phyloP scores from a whole-genome alignment of 805 yeast species.

The Starmerella khaoyaiensis region DNA sequence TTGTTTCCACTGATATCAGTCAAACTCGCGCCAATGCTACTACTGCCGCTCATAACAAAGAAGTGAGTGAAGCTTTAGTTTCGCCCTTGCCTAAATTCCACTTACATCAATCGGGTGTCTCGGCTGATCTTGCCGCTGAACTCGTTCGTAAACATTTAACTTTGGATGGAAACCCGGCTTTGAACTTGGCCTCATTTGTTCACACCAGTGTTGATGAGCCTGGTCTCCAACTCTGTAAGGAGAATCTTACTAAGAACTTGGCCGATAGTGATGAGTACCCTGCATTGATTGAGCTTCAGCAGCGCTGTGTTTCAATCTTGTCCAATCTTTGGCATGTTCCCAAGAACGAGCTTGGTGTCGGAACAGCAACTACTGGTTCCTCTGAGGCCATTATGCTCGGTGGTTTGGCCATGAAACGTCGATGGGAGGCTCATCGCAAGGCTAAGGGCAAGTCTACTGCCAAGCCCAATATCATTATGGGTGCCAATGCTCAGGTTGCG shows the following conservation, averaged over 20 bases:
- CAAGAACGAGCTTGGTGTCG: conserved; percentile 40
- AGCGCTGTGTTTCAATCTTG: conserved; percentile 69
- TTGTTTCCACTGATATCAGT: background rate
- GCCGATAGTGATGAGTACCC: conserved; percentile 95
- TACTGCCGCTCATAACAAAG: background rate
- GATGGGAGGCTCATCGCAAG: conserved; percentile 61
- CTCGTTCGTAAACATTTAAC: conserved; percentile 60
- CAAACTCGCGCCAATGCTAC: background rate
- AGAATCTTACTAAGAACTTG: conserved; percentile 71
- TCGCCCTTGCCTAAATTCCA: conserved; percentile 39
- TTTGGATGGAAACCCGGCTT: conserved; percentile 70
- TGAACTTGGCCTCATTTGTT: conserved; percentile 82
- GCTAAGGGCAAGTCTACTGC: conserved; percentile 45
- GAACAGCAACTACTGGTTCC: conserved; percentile 89
- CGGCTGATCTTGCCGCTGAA: conserved; percentile 42
- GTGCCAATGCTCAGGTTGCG: conserved; percentile 86
- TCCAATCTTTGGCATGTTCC: conserved; percentile 75
- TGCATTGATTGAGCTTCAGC: conserved; percentile 61
- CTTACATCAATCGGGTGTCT: conserved; percentile 46
- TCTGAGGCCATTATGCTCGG: conserved; percentile 90
- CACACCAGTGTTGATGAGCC: conserved; percentile 53
- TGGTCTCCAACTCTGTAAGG: conserved; percentile 42
- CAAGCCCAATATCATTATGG: conserved; percentile 81
- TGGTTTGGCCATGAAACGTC: conserved; percentile 81
- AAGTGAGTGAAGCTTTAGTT: conserved; percentile 1